Evolutionary conservation across 805 yeast genomes (phyloP).

Genomic region (Candida corydali): DNA sequence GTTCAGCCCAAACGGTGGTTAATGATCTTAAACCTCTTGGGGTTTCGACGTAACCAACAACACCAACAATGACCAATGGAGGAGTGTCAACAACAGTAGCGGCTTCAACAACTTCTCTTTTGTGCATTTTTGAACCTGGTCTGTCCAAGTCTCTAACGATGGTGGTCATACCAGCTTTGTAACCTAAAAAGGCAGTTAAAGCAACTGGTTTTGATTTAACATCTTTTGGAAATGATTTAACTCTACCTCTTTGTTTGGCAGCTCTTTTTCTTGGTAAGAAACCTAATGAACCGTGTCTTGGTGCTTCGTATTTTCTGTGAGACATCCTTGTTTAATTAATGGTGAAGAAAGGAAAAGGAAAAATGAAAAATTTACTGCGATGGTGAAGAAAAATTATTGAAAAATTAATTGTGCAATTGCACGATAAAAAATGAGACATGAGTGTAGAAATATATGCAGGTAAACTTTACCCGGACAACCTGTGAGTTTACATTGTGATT

Average conservation of each 20-base stretch:
- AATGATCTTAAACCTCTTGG: constrained; percentile 99
- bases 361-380: background rate
- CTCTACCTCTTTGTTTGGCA: constrained; percentile 96
- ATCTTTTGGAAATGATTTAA: constrained; percentile 99
- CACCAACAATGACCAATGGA: constrained; percentile 98
- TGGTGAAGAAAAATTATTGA: constrained; percentile 1
- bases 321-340: constrained; percentile 60
- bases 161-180: constrained; percentile 99
- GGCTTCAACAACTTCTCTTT: constrained; percentile 99
- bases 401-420: constrained; percentile 1
- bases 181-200: constrained; percentile 99
- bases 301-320: constrained; percentile 99
- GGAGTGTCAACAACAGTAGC: constrained; percentile 99
- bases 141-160: constrained; percentile 99
- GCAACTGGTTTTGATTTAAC: constrained; percentile 97
- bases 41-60: constrained; percentile 99
- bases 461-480: background rate
- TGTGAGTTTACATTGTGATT: no score
- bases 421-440: background rate
- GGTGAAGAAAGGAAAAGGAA: no score
- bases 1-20: constrained; percentile 99
- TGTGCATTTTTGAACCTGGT: constrained; percentile 99
- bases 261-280: constrained; percentile 99
- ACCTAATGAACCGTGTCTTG: constrained; percentile 99
- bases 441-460: constrained; percentile 1